Base-by-base conservation (phyloP, 495 filamentous ascomycete species). In the Delitschia confertaspora region DNA sequence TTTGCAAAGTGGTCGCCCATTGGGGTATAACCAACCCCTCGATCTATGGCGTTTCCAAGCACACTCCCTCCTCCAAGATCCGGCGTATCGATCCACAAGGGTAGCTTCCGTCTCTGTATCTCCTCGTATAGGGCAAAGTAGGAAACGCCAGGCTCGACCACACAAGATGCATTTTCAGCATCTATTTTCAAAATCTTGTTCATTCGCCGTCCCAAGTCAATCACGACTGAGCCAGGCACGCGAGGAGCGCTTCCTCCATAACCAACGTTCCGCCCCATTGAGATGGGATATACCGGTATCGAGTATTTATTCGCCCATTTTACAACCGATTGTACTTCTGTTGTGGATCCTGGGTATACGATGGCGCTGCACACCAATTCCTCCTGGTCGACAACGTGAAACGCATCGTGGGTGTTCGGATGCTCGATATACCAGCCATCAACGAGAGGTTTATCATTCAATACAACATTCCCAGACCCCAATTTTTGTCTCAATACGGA, bases 111-210 rank as follows among this genome's bases (percentile, higher is more conserved):
- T 21, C 60, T 60, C 45, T 69, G 60, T 4, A 76, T 57, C 36
- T 72, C 66, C 24, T 76, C 66, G 57, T 77, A 68, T 3, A 78
- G 62, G 8, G 52, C 58, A 45, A 69, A 70, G 54, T 69, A 78
- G 1, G 73, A 71, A 0, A 80, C 75, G 14, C 74, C 76, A 1
- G 75, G 74, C 44, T 79, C 75, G 4, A 80, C 64, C 1, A 80
- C 55, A 17, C 66, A 69, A 35, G 63, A 72, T 3, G 69, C 69
- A 39, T 69, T 65, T 30, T 77, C 67, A 1, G 51, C 62, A 48
- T 76, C 67, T 23, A 79, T 58, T n/a, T 74, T 62, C 8, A 79
- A 44, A 13, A 80, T 65, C 41, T 57, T 57, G 50, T 73, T 70
- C 75, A 79, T 78, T 29, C 67, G 60, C 29, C 58, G 63, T 6